Evolutionary conservation across 23 red algal genomes (phyloP), one percentile per base, ranked within the genome.

Genomic region (Chondrus crispus): DNA sequence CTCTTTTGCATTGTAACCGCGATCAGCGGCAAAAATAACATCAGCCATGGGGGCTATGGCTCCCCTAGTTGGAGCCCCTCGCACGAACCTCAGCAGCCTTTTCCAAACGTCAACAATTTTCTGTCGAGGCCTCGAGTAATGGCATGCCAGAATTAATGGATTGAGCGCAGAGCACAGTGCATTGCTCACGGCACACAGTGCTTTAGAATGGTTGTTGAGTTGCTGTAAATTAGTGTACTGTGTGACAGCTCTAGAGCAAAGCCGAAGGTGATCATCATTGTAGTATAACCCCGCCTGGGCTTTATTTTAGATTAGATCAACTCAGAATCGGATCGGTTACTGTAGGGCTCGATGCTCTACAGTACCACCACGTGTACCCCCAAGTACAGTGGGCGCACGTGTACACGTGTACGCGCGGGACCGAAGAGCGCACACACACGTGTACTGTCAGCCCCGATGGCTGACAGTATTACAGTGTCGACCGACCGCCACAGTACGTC

Each of bases 151-250:
- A 20, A 74, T 10, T 5, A 36, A 11, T 40, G 28, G 37, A 42
- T 36, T 74, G 6, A 74, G 28, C 20, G 69, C 24, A 9, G 69
- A 74, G 47, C 69, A 39, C 28, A 74, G 22, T 36, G 69, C 69
- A 37, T 74, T 74, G 4, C 20, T 74, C 69, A 74, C 69, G n/a
- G 69, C 38, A 74, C 69, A 36, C 32, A 74, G 69, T 33, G 69
- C 24, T 19, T 74, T 74, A 45, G 42, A 43, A 4, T 5, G 69
- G 20, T 74, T 74, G 37, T 74, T 74, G 11, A 74, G 11, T 7
- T 74, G 24, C 6, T 36, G 47, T 20, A 74, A 5, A 35, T 5
- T 39, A 13, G 69, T 74, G 22, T 12, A 43, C 5, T 74, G 69
- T 7, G 69, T 20, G 6, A 42, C 69, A 7, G 69, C 24, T 5